Evolutionary conservation across 2,329 filamentous ascomycete genomes (phyloP), one percentile per base, ranked within the genome.

Genomic region (Tolypocladium capitatum): DNA sequence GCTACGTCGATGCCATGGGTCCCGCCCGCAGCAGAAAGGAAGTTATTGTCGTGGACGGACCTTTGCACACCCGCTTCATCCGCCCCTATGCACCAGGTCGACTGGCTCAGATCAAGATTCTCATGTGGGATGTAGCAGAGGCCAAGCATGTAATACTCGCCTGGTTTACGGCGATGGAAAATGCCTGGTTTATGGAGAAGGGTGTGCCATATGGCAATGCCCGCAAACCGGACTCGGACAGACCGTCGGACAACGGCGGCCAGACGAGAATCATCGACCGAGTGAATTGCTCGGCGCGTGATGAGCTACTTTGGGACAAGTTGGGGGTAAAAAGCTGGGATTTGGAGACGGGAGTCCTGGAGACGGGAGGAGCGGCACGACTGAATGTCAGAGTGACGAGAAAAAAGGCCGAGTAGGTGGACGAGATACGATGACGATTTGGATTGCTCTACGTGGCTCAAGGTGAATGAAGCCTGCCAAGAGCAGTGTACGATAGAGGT

Each of bases 1-100:
- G 59, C 49, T 76, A 74, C 50, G 62, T 60, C 33, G 62, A 71
- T 18, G 62, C 63, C 16, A 56, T 62, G 50, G 57, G 57, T 13
- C 48, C 47, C 24, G 47, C 48, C 18, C 48, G 52, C 9, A 20
- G 46, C 0, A 42, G 48, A 14, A 45, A 55, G 47, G 54, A 57
- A 18, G 52, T 58, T 10, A 43, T 57, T 30, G 54, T 61, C 6
- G 50, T 63, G 1, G 63, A 66, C 38, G 60, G 63, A 5, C 44
- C 53, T 2, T 54, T 54, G 41, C 56, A 59, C 40, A 63, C 58
- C 9, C 53, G 57, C 1, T 62, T 66, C 31, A 51, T 67, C 18
- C 58, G 56, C 45, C 56, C 57, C 4, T 55, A 59, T 32, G 46
- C 48, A 7, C 52, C 48, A 2, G 46, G 48, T 3, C 45, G 45